Evolutionary conservation across 805 yeast genomes (phyloP), one percentile per base, ranked within the genome.

Genomic region (Saccharomycopsis fibuligera): DNA sequence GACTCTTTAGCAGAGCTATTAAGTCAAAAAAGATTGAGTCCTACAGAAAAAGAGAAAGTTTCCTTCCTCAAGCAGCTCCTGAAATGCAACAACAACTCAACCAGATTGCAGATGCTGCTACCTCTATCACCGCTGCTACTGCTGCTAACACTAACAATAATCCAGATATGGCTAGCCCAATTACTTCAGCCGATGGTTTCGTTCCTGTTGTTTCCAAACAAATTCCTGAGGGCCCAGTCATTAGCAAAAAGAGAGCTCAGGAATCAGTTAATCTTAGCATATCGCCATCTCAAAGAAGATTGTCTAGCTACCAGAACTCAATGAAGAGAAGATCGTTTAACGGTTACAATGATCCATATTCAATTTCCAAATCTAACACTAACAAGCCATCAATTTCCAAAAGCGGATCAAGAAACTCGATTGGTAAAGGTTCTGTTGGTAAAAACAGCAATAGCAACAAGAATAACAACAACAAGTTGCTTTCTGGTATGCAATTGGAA

Each of bases 301-400:
- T 33, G 9, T 33, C 37, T 9, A 33, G 37, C n/a, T 33, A 33
- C 19, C 37, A 33, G 19, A 33, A 16, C 17, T 33, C 37, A 12
- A 33, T 33, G 37, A 33, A 33, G 17, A 33, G 37, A 33, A 8
- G 45, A n/a, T 41, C 31, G 36, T 36, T n/a, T 16, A 35, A 27
- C 22, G 27, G 12, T 14, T 9, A 22, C 21, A 22, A n/a, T 37
- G 22, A 24, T n/a, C 12, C n/a, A 4, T 17, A 10, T 25, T 8
- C 41, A 4, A 17, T 37, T 29, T 31, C 37, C 5, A 38, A 48
- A 25, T 38, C 51, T 22, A 22, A 12, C 27, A 44, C 51, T n/a
- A 22, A 29, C 16, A 46, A 10, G 19, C 31, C 49, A 8, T 22
- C 25, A 14, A 9, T 37, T 4, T 17, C 22, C 5, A 48, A 44